phyloP scores from a whole-genome alignment of 129 eudicot species.

The Saposhnikovia divaricata region DNA sequence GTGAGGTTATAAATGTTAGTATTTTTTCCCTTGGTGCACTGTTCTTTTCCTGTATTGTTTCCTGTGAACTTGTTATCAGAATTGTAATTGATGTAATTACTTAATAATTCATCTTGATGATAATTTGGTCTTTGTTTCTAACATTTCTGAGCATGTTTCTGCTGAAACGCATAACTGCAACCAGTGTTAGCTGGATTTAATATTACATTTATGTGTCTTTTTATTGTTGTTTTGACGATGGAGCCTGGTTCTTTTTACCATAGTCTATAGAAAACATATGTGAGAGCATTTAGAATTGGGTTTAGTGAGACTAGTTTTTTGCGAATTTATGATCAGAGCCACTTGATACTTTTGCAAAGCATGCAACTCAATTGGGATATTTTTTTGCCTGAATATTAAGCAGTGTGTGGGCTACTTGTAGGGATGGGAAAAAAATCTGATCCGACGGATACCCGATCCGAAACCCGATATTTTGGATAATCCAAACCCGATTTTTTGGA shows the following conservation, averaged over 20 bases:
- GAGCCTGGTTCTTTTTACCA: not conserved
- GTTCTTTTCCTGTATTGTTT: not conserved
- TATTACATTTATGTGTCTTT: not conserved
- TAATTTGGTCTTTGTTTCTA: not conserved
- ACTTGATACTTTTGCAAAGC: not conserved
- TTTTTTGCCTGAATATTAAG: slow-evolving; percentile 6
- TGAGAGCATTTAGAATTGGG: not conserved
- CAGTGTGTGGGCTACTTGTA: not conserved
- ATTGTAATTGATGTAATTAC: not conserved
- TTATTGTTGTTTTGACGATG: not conserved
- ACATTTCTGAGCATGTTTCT: not conserved
- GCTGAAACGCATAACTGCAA: not conserved
- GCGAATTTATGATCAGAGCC: not conserved
- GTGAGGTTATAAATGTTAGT: not conserved
- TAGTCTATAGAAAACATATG: not conserved
- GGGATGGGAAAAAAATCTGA: too few relatives aligned
- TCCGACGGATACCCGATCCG: too few relatives aligned
- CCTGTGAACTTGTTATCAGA: not conserved
- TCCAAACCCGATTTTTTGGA: too few relatives aligned
- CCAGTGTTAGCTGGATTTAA: not conserved
- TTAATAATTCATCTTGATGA: not conserved
- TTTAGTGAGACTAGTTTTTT: not conserved
- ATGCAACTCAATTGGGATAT: not conserved
- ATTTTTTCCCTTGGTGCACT: not conserved
- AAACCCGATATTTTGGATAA: too few relatives aligned